Evolutionary conservation across 2,329 filamentous ascomycete species (phyloP).

Genomic region (Trichoderma sp.): DNA sequence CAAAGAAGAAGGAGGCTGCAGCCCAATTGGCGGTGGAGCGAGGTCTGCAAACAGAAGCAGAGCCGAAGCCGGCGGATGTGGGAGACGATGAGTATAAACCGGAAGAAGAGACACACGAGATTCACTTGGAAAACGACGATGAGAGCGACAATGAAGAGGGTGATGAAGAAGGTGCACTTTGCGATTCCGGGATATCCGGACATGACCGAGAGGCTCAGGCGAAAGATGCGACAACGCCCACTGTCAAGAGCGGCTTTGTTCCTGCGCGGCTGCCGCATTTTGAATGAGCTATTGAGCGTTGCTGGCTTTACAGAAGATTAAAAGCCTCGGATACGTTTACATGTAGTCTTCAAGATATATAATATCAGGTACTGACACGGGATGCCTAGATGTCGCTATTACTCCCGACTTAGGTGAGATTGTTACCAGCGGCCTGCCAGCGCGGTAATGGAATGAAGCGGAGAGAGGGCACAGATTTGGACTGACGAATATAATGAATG

Average conservation of each 20-base stretch:
- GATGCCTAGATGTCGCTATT: constrained; percentile 9
- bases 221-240: constrained; percentile 25
- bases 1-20: constrained; percentile 56
- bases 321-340: neutral
- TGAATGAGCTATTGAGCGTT: constrained; percentile 35
- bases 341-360: neutral
- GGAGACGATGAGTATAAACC: constrained; percentile 37
- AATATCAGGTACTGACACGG: constrained; percentile 21
- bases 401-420: neutral
- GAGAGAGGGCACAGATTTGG: neutral
- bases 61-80: constrained; percentile 32
- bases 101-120: constrained; percentile 14
- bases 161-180: neutral
- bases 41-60: constrained; percentile 43
- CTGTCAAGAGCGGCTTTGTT: constrained; percentile 47
- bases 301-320: neutral
- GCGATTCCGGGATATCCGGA: constrained; percentile 12
- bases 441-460: neutral
- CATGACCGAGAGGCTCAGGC: constrained; percentile 33
- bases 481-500: neutral
- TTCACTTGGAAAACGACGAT: constrained; percentile 1
- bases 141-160: neutral
- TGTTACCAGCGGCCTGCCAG: neutral
- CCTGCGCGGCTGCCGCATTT: constrained; percentile 62
- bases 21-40: constrained; percentile 52